A percentile compares a stretch with the other conserved stretches of the same genome.
Conservation (phyloP, 2,329 filamentous ascomycete species). For the Colletotrichum tropicicola region DNA sequence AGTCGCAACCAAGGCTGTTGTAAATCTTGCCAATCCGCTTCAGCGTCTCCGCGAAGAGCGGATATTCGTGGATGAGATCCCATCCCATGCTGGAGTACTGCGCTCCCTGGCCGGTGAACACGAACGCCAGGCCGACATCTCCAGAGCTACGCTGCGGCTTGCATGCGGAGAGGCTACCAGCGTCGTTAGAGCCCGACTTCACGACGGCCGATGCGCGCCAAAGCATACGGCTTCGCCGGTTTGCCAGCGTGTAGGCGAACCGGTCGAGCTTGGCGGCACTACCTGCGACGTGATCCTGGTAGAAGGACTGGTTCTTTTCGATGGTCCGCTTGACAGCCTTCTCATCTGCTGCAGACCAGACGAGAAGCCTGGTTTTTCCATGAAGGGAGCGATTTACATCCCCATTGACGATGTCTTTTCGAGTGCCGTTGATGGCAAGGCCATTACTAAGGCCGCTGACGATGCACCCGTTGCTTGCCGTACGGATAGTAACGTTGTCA, state of each 20-base stretch:
- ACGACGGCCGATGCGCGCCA: not conserved
- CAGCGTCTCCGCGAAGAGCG: not conserved
- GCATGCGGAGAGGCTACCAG: not conserved
- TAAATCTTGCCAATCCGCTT: slow-evolving; percentile 20
- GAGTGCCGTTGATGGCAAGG: not conserved
- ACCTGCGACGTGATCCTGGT: not conserved
- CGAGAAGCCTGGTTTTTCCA: not conserved
- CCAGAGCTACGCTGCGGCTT: not conserved
- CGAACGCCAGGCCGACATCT: slow-evolving; percentile 6
- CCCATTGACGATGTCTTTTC: not conserved
- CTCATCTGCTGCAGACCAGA: not conserved
- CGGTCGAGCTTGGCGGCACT: not conserved
- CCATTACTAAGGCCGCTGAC: too few species aligned
- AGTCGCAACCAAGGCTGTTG: slow-evolving; percentile 24
- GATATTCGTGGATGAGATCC: slow-evolving; percentile 33
- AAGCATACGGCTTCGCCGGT: not conserved
- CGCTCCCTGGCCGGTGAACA: slow-evolving; percentile 31
- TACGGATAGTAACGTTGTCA: too few species aligned
- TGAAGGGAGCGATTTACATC: not conserved
- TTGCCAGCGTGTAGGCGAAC: not conserved
- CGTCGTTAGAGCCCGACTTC: not conserved
- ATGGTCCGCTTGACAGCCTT: not conserved
- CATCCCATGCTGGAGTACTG: slow-evolving; percentile 27
- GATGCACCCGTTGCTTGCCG: too few species aligned
- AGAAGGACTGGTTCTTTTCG: not conserved